Percentiles rank a stretch among this genome's conserved stretches.
phyloP scores from a whole-genome alignment of 2,329 filamentous ascomycete species.

The Neonectria coccinea region DNA sequence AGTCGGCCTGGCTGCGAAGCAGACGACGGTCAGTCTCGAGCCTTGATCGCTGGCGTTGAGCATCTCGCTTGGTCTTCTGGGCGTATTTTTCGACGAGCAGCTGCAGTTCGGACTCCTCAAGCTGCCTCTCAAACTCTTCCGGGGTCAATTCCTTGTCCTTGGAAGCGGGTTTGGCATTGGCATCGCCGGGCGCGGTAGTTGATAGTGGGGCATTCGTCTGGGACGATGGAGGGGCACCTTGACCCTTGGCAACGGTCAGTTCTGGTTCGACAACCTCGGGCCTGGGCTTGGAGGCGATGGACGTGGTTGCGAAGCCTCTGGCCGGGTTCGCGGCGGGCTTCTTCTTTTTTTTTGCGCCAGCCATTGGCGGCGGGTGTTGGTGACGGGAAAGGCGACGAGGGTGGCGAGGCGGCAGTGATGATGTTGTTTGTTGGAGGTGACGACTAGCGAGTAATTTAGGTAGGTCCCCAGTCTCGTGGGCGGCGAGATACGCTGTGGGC shows the following conservation, averaged over 20 bases:
- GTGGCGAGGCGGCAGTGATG: not conserved
- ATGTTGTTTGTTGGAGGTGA: slow-evolving; percentile 17
- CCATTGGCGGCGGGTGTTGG: slow-evolving; percentile 64
- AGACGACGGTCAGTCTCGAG: slow-evolving; percentile 88
- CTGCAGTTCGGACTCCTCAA: slow-evolving; percentile 92
- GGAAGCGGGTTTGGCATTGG: slow-evolving; percentile 31
- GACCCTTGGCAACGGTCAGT: slow-evolving; percentile 38
- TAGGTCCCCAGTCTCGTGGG: slow-evolving; percentile 18
- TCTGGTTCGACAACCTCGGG: slow-evolving; percentile 65
- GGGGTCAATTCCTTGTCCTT: slow-evolving; percentile 71
- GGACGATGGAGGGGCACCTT: slow-evolving; percentile 49
- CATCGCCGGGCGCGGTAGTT: slow-evolving; percentile 41
- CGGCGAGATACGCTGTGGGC: slow-evolving; percentile 21
- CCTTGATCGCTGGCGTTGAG: slow-evolving; percentile 78
- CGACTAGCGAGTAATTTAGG: slow-evolving; percentile 23
- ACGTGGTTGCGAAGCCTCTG: slow-evolving; percentile 93
- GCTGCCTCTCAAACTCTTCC: slow-evolving; percentile 89
- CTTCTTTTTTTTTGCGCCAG: slow-evolving; percentile 85
- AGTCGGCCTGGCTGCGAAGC: slow-evolving; percentile 81
- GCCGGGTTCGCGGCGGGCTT: slow-evolving; percentile 89
- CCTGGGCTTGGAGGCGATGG: slow-evolving; percentile 84
- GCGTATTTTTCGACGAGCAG: slow-evolving; percentile 86
- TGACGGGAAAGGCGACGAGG: slow-evolving; percentile 11
- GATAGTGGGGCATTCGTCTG: slow-evolving; percentile 47
- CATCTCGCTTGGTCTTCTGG: slow-evolving; percentile 82